phyloP scores from a whole-genome alignment of 163 green algal genomes.

The Scenedesmus sp. region DNA sequence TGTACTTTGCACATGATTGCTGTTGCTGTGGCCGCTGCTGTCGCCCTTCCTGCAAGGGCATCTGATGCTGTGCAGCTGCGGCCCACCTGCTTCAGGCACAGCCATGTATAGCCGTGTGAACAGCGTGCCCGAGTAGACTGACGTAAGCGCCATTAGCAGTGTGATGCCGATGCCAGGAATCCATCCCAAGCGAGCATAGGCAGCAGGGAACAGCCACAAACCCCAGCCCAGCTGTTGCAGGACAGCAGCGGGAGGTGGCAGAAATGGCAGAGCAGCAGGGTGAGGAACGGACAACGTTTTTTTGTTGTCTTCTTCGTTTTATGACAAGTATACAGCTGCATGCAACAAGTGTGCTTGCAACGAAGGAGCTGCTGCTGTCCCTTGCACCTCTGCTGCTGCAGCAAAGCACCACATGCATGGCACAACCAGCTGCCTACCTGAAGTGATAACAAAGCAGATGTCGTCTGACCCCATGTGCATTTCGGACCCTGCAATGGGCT shows the following conservation, averaged over 20 bases:
- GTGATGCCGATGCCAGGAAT: constrained; percentile 37
- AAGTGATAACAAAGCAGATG: constrained; percentile 56
- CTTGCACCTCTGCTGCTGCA: neutral
- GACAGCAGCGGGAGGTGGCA: neutral
- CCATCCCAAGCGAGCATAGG: constrained; percentile 63
- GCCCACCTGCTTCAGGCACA: constrained; percentile 51
- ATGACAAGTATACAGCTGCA: no score
- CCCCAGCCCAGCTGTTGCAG: constrained; percentile 66
- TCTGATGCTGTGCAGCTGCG: neutral
- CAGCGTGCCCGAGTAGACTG: constrained; percentile 62
- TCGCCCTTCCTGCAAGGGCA: neutral
- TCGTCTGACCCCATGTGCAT: constrained; percentile 39
- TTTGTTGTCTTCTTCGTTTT: no score
- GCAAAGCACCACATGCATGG: neutral
- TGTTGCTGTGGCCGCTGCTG: neutral
- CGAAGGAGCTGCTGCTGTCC: neutral
- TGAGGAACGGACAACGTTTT: neutral
- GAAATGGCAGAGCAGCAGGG: neutral
- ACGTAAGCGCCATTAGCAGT: constrained; percentile 43
- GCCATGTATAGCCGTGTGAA: constrained; percentile 61
- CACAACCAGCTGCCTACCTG: neutral
- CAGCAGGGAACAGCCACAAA: constrained; percentile 64
- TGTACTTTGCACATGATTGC: neutral
- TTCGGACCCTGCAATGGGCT: neutral
- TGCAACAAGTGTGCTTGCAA: neutral